These are phyloP conservation scores for Pneumocystis jirovecii DNA, from an alignment of 1,139 yeast species.

Conservation along the genomic window DNA sequence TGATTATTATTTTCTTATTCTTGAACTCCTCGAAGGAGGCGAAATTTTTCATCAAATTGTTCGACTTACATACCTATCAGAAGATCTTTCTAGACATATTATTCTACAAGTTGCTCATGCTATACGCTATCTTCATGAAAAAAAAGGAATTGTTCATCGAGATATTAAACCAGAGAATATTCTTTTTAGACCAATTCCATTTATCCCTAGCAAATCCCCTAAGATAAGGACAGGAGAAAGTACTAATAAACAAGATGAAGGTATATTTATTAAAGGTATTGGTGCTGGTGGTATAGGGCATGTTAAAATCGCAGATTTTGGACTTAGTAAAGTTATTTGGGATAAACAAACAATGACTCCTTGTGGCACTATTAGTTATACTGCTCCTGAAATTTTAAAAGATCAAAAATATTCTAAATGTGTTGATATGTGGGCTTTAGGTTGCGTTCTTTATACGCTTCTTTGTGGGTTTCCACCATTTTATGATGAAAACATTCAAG, in stretches of 20 bases:
- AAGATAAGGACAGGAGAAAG: constrained; percentile 62
- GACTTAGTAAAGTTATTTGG: constrained; percentile 71
- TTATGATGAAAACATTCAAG: constrained; percentile 73
- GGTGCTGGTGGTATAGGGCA: constrained; percentile 88
- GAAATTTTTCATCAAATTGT: constrained; percentile 91
- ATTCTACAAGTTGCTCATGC: constrained; percentile 76
- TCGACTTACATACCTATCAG: constrained; percentile 77
- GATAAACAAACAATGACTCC: constrained; percentile 62
- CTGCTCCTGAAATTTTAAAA: constrained; percentile 87
- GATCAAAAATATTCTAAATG: constrained; percentile 76
- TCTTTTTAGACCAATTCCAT: constrained; percentile 61
- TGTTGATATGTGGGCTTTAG: constrained; percentile 93
- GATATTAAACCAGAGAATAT: constrained; percentile 93
- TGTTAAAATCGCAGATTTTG: constrained; percentile 84
- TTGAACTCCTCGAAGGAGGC: constrained; percentile 84
- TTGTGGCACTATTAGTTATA: constrained; percentile 81
- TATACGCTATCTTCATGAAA: constrained; percentile 63
- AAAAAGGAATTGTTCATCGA: constrained; percentile 77
- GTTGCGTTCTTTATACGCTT: constrained; percentile 79
- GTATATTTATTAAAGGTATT: constrained; percentile 53
- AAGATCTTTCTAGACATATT: constrained; percentile 69
- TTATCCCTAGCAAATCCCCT: constrained; percentile 36
- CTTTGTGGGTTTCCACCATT: constrained; percentile 95
- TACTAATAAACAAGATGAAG: constrained; percentile 67
- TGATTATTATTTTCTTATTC: constrained; percentile 58